Percentiles rank a stretch among this genome's conserved stretches.
Evolutionary conservation across 495 filamentous ascomycete species (phyloP).

Genomic region (Xylaria palmicola): DNA sequence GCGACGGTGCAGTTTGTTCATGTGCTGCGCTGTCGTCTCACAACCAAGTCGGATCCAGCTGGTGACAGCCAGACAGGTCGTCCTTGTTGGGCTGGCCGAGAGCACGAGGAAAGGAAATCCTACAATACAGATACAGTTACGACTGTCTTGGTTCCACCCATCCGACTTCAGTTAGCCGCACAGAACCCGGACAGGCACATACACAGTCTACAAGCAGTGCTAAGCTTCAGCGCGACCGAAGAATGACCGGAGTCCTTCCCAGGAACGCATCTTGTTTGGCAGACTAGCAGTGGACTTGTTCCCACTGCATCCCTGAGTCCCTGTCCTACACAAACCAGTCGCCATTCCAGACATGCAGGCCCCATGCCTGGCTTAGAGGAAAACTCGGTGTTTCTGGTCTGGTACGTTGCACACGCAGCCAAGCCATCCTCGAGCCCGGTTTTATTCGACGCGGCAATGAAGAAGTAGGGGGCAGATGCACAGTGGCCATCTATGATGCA

Average conservation of each 20-base stretch:
- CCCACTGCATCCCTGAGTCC: constrained; percentile 19
- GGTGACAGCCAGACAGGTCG: not conserved
- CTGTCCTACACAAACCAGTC: constrained; percentile 29
- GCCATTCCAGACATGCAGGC: constrained; percentile 22
- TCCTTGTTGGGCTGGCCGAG: not conserved
- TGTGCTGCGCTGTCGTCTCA: not conserved
- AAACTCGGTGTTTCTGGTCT: constrained; percentile 17
- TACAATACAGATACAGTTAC: not conserved
- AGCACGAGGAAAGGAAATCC: not conserved
- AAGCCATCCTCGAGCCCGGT: not conserved
- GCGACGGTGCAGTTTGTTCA: not conserved
- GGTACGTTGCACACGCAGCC: constrained; percentile 10
- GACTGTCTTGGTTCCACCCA: not conserved
- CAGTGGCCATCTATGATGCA: not conserved
- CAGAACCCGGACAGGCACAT: constrained; percentile 24
- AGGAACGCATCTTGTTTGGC: constrained; percentile 14
- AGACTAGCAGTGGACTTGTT: constrained; percentile 21
- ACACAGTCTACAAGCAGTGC: constrained; percentile 19
- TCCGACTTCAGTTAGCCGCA: constrained; percentile 21
- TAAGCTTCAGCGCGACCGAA: constrained; percentile 21
- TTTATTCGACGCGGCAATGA: not conserved
- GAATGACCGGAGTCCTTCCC: constrained; percentile 22
- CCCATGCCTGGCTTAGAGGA: too few relatives aligned
- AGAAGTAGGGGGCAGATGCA: not conserved
- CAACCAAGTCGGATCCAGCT: constrained; percentile 5